Conservation (phyloP, 2,329 filamentous ascomycete genomes). For the Neofusicoccum kwambonambiense region DNA sequence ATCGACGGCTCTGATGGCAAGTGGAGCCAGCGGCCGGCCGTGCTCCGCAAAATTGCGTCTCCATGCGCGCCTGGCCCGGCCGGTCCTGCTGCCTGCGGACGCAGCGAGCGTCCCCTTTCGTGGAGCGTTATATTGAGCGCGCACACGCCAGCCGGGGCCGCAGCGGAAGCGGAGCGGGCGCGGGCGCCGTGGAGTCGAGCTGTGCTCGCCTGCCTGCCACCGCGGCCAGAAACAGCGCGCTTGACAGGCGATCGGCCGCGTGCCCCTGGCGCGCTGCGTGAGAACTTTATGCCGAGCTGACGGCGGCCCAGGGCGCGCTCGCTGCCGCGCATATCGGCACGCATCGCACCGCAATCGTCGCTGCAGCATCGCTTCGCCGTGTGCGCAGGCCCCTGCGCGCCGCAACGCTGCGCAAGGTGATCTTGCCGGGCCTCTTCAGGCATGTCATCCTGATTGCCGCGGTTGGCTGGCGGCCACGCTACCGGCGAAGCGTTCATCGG, state of each 20-base stretch:
- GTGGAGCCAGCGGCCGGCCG: constrained; percentile 5
- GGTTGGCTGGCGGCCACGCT: constrained; percentile 2
- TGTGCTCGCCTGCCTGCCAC: not conserved
- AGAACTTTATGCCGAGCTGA: constrained; percentile 14
- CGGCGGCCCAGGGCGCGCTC: not conserved
- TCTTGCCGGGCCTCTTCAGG: constrained; percentile 4
- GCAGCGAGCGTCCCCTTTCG: not conserved
- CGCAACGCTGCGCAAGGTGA: not conserved
- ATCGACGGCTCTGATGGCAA: constrained; percentile 13
- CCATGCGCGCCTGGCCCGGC: constrained; percentile 12
- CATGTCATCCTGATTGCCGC: constrained; percentile 6
- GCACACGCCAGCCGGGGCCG: not conserved
- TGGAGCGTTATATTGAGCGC: not conserved
- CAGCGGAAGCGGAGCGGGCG: too few species aligned
- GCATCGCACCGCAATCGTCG: not conserved
- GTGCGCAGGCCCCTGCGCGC: not conserved
- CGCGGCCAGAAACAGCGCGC: not conserved
- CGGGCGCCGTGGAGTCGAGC: not conserved
- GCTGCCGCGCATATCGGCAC: constrained; percentile 7
- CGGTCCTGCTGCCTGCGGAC: not conserved
- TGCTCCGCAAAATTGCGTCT: constrained; percentile 15
- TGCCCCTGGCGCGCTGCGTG: constrained; percentile 10
- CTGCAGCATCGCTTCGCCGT: constrained; percentile 1
- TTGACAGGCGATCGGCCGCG: not conserved
- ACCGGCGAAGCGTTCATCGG: not conserved